phyloP scores from a whole-genome alignment of 192 early-diverging fungal species.

The Umbelopsis sp. region DNA sequence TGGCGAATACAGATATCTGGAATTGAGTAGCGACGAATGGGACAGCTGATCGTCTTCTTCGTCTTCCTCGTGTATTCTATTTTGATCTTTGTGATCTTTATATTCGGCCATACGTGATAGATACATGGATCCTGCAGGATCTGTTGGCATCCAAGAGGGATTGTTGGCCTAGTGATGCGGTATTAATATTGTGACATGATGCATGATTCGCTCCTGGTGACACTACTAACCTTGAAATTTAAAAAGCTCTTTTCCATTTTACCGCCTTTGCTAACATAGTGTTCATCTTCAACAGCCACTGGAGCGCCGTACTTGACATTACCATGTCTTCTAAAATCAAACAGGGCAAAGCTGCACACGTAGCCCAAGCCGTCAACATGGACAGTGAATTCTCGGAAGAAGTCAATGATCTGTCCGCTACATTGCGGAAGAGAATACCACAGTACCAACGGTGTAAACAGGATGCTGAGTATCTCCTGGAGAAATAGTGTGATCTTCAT shows the following conservation, averaged over 20 bases:
- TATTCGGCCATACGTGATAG: conserved; percentile 63
- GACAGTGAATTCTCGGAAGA: conserved; percentile 94
- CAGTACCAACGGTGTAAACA: conserved; percentile 85
- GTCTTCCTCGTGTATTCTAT: background rate
- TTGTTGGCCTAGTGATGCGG: conserved; percentile 67
- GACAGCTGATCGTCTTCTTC: conserved; percentile 16
- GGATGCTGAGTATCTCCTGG: conserved; percentile 78
- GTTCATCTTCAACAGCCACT: conserved; percentile 51
- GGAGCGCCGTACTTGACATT: conserved; percentile 88
- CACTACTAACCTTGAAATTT: conserved; percentile 80
- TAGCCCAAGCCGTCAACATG: conserved; percentile 90
- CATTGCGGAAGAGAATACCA: conserved; percentile 75
- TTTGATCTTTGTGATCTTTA: conserved; percentile 30
- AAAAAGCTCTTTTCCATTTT: conserved; percentile 99
- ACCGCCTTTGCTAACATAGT: conserved; percentile 79
- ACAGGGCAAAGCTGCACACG: conserved; percentile 96
- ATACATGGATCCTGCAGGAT: conserved; percentile 80
- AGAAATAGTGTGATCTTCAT: conserved; percentile 79
- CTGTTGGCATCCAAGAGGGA: conserved; percentile 90
- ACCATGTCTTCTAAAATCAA: conserved; percentile 91
- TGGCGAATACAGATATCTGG: conserved; percentile 23
- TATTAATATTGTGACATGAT: background rate
- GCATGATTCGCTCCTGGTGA: background rate
- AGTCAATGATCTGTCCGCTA: conserved; percentile 84
- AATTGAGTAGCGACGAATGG: conserved; percentile 17